These are phyloP conservation scores for maize (Zea mays) DNA, from an alignment of 176 grass and related monocot genomes.

Conservation along the genomic window DNA sequence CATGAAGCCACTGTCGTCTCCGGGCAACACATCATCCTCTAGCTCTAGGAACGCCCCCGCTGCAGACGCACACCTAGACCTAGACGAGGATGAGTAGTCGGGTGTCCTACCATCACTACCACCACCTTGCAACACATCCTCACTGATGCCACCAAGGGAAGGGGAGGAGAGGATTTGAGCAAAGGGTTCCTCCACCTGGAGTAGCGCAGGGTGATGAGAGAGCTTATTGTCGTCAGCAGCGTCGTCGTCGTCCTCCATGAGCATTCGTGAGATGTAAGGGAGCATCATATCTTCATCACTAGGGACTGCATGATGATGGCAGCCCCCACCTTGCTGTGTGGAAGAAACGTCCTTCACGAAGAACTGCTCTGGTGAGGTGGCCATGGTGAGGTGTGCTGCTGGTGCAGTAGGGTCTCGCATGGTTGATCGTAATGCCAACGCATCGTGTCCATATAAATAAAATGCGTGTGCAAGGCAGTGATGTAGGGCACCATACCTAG, in stretches of 20 bases:
- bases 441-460: too few relatives aligned
- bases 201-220: conserved; percentile 32
- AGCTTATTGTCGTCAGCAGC: conserved; percentile 21
- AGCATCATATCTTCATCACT: conserved; percentile 15
- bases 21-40: conserved; percentile 49
- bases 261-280: conserved; percentile 27
- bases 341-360: conserved; percentile 9
- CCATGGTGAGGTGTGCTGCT: neutral
- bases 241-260: conserved; percentile 46
- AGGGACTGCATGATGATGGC: neutral
- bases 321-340: too few relatives aligned
- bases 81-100: conserved; percentile 4
- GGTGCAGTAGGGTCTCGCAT: neutral
- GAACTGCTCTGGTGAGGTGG: conserved; percentile 23
- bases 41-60: conserved; percentile 32
- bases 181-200: conserved; percentile 40
- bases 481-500: too few relatives aligned
- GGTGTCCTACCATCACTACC: conserved; percentile 1
- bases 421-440: neutral
- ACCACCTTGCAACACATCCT: conserved; percentile 5
- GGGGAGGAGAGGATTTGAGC: neutral
- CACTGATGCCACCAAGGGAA: neutral
- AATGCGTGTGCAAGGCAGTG: too few relatives aligned
- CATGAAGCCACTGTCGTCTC: neutral
- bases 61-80: conserved; percentile 1